Evolutionary conservation across 768 basidiomycete genomes (phyloP), one percentile per base, ranked within the genome.

Genomic region (Mycena galopus): DNA sequence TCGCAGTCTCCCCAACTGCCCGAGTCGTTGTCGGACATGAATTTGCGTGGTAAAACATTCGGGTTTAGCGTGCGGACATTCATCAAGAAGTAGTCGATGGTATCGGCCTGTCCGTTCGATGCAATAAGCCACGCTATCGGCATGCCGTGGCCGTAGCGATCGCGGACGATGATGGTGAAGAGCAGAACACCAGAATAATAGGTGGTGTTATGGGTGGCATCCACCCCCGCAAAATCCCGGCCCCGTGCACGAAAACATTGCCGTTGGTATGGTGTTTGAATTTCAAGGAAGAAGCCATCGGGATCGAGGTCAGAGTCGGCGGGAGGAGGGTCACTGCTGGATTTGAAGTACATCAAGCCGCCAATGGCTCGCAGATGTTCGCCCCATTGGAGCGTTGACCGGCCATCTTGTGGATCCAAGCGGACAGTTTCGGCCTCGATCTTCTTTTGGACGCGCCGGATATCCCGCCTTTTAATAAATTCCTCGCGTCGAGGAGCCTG

Each of bases 91-190:
- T 63, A 76, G 30, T 23, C 17, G 23, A 77, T 77, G 10, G 78
- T 79, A 17, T 65, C 69, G 33, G 70, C 74, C 2, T 64, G 72
- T 5, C 60, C 74, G 35, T 76, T 71, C 8, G 78, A 77, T 1
- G 75, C 57, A 19, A 77, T 51, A 73, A 79, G 70, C 74, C 73
- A 79, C 1, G 72, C 72, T 9, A 57, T 47, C 5, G 78, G 76
- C 59, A 77, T 76, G 1, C 78, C 75, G 47, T 75, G 74, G 0
- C 61, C 74, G 30, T 67, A 67, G 12, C 56, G 21, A 35, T 75
- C 71, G 16, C 66, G 62, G 19, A 72, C 71, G 16, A 75, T 37
- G 32, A 75, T 21, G 1, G 74, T 73, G 42, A 62, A 68, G 3
- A 77, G 74, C 2, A 33, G 60, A 29, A 74, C 53, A 29, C 68